Evolutionary conservation across 2,329 filamentous ascomycete species (phyloP), one percentile per base, ranked within the genome.

Genomic region (Fusarium ambrosium): DNA sequence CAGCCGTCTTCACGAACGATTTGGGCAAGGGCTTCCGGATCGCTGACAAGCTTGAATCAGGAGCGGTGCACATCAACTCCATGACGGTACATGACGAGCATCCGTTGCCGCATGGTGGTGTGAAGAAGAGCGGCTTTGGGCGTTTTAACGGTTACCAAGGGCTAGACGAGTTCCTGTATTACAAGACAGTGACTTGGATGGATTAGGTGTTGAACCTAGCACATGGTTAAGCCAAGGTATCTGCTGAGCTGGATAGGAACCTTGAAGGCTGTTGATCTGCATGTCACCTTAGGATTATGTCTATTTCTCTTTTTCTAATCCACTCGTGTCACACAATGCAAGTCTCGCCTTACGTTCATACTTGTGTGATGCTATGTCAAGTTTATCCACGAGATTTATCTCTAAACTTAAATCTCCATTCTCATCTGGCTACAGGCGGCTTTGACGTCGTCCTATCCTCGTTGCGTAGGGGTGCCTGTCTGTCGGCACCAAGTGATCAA

Each of bases 1-100:
- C 89, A 4, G 88, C 93, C 0, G 88, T 96, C 1, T 95, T 94
- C 80, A 94, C 93, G 0, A 84, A 87, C 76, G 90, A 93, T 79
- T 81, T 95, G 67, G 81, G 85, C 55, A 84, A 85, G 18, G 91
- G 86, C 0, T 78, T 93, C 70, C 83, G 87, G 6, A 80, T 92
- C 13, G 90, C 91, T 4, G 87, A 84, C 75, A 83, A 85, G 61
- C 88, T 92, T 64, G 89, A 95, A 79, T 87, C 88, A 43, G 93
- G 90, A 4, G 87, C 88, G 4, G 88, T 90, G 43, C 90, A 92
- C 77, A 90, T 93, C 77, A 92, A 92, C 79, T 85, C 84, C 22
- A 87, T 91, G 84, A 91, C 87, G 6, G 83, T 92, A 5, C 90
- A 92, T 75, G 91, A 93, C 73, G 90, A 92, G 81, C 80, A 86